These are phyloP conservation scores for Madurella fahalii DNA, from an alignment of 2,329 filamentous ascomycete species.

Conservation along the genomic window DNA sequence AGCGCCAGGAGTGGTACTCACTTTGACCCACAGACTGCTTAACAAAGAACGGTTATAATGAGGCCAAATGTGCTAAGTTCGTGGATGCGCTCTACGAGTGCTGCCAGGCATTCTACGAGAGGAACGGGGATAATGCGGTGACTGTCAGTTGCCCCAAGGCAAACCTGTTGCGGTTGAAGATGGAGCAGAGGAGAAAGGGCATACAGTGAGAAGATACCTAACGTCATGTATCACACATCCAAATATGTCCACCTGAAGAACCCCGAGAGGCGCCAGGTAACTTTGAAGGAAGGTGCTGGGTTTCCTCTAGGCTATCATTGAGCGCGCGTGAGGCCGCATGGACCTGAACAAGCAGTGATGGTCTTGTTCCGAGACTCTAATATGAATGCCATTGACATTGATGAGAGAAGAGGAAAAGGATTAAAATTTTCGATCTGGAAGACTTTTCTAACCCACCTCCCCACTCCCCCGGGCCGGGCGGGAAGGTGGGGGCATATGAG, in stretches of 20 bases:
- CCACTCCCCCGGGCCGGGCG: conserved; percentile 2
- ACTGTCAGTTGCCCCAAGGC: conserved; percentile 84
- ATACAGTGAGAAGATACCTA: conserved; percentile 11
- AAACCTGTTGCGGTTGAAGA: conserved; percentile 72
- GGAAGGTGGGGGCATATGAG: conserved; percentile 11
- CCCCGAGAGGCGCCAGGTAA: conserved; percentile 53
- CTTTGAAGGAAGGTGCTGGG: conserved; percentile 65
- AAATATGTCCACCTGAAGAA: conserved; percentile 34
- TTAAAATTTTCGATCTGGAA: conserved; percentile 22
- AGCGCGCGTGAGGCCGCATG: conserved; percentile 87
- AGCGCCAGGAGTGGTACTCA: neutral
- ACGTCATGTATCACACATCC: conserved; percentile 27
- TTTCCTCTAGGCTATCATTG: conserved; percentile 90
- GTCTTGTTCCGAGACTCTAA: conserved; percentile 99
- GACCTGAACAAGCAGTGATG: conserved; percentile 91
- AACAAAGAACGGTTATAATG: conserved; percentile 77
- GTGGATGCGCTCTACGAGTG: conserved; percentile 90
- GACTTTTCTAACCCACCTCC: conserved; percentile 17
- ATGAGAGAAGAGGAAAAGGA: conserved; percentile 48
- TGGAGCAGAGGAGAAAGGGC: conserved; percentile 61
- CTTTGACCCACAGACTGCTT: conserved; percentile 63
- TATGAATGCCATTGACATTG: conserved; percentile 86
- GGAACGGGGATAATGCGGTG: conserved; percentile 69
- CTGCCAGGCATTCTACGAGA: conserved; percentile 82
- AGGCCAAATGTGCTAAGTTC: conserved; percentile 72